Evolutionary conservation across 2,329 filamentous ascomycete genomes (phyloP).

Genomic region (Sporothrix brasiliensis): DNA sequence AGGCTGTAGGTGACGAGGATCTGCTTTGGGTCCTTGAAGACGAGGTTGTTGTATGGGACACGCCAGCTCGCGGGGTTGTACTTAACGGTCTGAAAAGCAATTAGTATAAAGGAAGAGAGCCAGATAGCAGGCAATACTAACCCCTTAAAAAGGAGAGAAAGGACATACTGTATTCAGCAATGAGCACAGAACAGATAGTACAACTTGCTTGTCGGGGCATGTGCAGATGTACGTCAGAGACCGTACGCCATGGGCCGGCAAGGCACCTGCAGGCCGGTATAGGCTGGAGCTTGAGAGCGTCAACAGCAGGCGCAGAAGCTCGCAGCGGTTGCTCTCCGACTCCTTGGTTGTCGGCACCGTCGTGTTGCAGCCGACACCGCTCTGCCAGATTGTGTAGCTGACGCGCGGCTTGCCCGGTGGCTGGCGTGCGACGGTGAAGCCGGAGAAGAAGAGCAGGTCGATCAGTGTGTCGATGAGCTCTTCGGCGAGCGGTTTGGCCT

Average conservation of each 20-base stretch:
- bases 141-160: background rate
- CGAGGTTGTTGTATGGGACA: slow-evolving; percentile 88
- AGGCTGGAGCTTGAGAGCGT: slow-evolving; percentile 88
- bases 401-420: slow-evolving; percentile 74
- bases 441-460: slow-evolving; percentile 88
- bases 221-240: slow-evolving; percentile 88
- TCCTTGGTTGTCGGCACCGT: slow-evolving; percentile 87
- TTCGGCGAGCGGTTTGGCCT: slow-evolving; percentile 84
- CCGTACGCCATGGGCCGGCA: slow-evolving; percentile 81
- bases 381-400: slow-evolving; percentile 95
- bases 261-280: slow-evolving; percentile 79
- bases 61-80: slow-evolving; percentile 95
- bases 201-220: slow-evolving; percentile 85
- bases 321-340: slow-evolving; percentile 87
- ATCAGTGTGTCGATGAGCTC: slow-evolving; percentile 88
- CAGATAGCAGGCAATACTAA: no score
- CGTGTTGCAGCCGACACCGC: slow-evolving; percentile 92
- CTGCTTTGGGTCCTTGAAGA: slow-evolving; percentile 89
- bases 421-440: slow-evolving; percentile 79
- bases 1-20: slow-evolving; percentile 88
- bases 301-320: slow-evolving; percentile 82
- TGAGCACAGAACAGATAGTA: slow-evolving; percentile 88
- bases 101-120: slow-evolving; percentile 24
- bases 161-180: slow-evolving; percentile 82
- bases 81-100: slow-evolving; percentile 73